Evolutionary conservation across 805 yeast genomes (phyloP).

Genomic region (Saccharomycopsis synnaedendra): DNA sequence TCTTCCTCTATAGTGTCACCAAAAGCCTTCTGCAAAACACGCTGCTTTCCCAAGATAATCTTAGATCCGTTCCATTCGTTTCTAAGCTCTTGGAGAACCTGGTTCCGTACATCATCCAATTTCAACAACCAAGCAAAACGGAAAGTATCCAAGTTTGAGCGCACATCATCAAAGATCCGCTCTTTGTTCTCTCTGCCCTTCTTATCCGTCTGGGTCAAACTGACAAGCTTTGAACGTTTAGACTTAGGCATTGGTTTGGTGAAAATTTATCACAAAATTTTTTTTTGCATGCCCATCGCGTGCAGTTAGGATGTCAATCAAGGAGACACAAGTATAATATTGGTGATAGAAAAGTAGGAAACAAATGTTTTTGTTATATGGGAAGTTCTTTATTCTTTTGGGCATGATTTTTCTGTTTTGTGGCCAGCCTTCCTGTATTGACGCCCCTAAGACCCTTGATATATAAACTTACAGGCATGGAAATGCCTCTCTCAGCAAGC

Average conservation of each 20-base stretch:
- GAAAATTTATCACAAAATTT: not conserved
- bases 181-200: constrained; percentile 91
- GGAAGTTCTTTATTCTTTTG: too few relatives aligned
- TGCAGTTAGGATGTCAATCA: not conserved
- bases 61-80: constrained; percentile 88
- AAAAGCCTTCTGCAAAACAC: constrained; percentile 84
- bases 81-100: constrained; percentile 88
- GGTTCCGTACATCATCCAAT: constrained; percentile 89
- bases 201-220: constrained; percentile 92
- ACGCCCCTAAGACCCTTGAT: too few relatives aligned
- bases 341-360: too few relatives aligned
- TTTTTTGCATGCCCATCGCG: not conserved
- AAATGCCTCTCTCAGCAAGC: too few relatives aligned
- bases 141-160: constrained; percentile 67
- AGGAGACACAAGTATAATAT: not conserved
- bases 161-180: constrained; percentile 81
- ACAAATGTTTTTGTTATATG: too few relatives aligned
- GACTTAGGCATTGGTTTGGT: constrained; percentile 77
- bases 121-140: constrained; percentile 77
- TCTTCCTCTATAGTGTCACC: constrained; percentile 86
- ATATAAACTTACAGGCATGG: too few relatives aligned
- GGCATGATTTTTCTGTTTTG: too few relatives aligned
- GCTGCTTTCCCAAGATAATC: constrained; percentile 81
- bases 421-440: too few relatives aligned
- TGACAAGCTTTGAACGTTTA: constrained; percentile 89